Base-by-base conservation (phyloP, 306 rosid species). In the Phaseolus lunatus region DNA sequence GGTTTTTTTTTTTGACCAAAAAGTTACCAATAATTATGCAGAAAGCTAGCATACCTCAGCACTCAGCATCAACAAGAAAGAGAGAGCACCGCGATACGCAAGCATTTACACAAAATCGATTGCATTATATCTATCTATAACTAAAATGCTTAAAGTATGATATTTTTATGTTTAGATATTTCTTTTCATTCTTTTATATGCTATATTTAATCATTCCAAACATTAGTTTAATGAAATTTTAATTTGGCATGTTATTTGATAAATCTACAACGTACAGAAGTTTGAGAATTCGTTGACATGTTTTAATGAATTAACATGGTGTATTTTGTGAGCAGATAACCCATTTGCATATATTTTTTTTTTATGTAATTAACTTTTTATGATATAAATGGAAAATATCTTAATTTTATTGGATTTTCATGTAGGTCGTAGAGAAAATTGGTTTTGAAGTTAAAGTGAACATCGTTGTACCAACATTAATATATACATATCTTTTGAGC, bases 1-100 rank as follows among this genome's bases (percentile, higher is more conserved):
- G 24, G 47, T 66, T 77, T 81, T 37, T 66, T 77, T 82, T 63
- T 47, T 84, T 80, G 84, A 78, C 84, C 87, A 48, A 53, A 74
- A 82, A 85, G 82, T 37, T 45, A 29, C 44, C 80, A 79, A 85
- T 85, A 79, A 85, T 85, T 73, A 82, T 85, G 27, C 39, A 63
- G 29, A 66, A 65, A 72, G 71, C 76, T 73, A 18, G 69, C 69
- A 64, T 73, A 77, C 79, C 59, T 24, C 53, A 54, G 68, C 57
- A 82, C 65, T 70, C 41, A 44, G 52, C 63, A 70, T 23, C 16
- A 49, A 14, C 11, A 1, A 3, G 52, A 47, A 47, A 47, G 62
- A 15, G 29, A 68, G 22, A 14, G 33, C 39, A 9, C 3, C 26
- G 5, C 9, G 45, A 18, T 37, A 62, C 9, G 70, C 4, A 19